Evolutionary conservation across 2,329 filamentous ascomycete species (phyloP).

Genomic region (Chrysoporthe austroafricana): DNA sequence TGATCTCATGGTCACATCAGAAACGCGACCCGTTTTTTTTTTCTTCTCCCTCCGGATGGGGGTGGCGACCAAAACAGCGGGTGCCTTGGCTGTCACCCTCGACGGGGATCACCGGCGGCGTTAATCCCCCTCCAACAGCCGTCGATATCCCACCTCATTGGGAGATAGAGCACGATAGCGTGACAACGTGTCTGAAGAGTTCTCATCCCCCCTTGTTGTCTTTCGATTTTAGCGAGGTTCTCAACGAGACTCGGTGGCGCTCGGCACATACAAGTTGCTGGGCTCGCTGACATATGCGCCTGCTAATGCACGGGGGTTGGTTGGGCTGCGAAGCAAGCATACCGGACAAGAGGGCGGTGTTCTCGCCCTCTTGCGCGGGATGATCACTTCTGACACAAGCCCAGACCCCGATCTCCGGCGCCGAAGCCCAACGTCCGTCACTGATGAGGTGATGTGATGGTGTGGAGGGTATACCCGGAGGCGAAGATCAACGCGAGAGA

Average conservation of each 20-base stretch:
- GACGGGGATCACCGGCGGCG: background rate
- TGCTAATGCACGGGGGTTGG: no score
- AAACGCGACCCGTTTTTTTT: background rate
- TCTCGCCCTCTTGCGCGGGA: background rate
- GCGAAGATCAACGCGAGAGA: background rate
- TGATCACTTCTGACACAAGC: background rate
- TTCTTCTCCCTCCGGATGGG: background rate
- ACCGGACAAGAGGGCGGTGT: background rate
- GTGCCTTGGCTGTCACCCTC: background rate
- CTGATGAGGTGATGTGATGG: background rate
- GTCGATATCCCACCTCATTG: background rate
- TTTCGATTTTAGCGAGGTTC: background rate
- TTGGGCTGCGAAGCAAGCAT: no score
- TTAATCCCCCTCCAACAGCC: background rate
- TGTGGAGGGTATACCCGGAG: conserved; percentile 3
- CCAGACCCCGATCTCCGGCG: conserved; percentile 1
- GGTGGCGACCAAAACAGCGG: background rate
- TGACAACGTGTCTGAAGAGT: background rate
- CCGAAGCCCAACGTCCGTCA: background rate
- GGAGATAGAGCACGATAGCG: background rate
- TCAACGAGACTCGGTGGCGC: background rate
- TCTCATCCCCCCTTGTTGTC: background rate
- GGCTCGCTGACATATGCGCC: no score
- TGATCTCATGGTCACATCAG: background rate
- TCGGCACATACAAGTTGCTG: no score